These are phyloP conservation scores for Vitis hybrid DNA, from an alignment of 177 flowering plant genomes.

Conservation along the genomic window DNA sequence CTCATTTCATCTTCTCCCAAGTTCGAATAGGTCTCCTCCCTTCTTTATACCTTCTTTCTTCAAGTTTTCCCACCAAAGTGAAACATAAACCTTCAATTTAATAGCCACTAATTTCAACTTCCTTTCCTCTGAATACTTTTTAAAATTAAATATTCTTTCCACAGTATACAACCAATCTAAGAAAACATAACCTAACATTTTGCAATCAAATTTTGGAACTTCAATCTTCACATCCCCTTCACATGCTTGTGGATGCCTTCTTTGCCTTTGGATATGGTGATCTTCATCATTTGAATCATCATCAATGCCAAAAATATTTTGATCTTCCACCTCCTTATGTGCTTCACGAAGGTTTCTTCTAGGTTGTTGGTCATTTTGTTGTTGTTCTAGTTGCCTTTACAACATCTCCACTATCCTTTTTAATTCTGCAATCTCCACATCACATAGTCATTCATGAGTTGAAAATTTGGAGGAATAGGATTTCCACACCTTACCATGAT, in stretches of 20 bases:
- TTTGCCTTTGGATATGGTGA: background rate
- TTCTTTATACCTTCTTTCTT: background rate
- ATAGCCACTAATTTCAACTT: background rate
- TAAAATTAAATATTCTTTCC: background rate
- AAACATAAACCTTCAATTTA: no score
- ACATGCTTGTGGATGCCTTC: no score
- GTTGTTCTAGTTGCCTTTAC: background rate
- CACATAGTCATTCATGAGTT: background rate
- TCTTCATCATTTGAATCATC: background rate
- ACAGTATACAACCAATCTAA: background rate
- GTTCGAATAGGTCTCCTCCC: background rate
- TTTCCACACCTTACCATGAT: background rate
- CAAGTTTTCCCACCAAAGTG: background rate
- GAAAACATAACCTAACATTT: background rate
- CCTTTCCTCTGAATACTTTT: background rate
- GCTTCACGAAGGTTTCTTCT: background rate
- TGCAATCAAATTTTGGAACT: background rate
- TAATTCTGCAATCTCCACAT: background rate
- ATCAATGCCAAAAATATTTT: background rate
- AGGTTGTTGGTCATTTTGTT: background rate
- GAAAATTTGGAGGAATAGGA: no score
- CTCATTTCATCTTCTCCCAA: background rate
- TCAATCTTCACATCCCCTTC: background rate
- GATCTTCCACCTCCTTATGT: background rate
- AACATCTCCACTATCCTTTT: no score